phyloP scores from a whole-genome alignment of 768 basidiomycete genomes.

The Tylopilus sp. region DNA sequence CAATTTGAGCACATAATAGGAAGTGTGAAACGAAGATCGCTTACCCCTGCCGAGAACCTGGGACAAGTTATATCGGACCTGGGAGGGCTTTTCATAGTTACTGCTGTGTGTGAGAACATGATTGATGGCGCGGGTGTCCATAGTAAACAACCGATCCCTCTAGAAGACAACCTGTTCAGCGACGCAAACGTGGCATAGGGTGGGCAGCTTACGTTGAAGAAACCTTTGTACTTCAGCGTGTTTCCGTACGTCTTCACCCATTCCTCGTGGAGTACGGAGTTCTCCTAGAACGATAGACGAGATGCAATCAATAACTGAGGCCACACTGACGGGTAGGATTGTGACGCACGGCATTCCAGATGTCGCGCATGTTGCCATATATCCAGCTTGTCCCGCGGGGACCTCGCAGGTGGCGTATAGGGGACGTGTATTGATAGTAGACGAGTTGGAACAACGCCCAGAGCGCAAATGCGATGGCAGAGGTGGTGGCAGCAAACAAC shows the following conservation, averaged over 20 bases:
- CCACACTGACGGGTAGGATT: neutral
- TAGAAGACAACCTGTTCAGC: constrained; percentile 8
- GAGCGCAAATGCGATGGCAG: neutral
- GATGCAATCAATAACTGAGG: neutral
- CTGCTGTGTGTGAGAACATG: constrained; percentile 54
- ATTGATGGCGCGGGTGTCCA: constrained; percentile 58
- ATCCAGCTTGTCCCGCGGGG: constrained; percentile 33
- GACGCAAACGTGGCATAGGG: too few species aligned
- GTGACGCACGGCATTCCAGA: constrained; percentile 39
- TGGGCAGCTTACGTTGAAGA: constrained; percentile 2
- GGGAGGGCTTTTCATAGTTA: constrained; percentile 47
- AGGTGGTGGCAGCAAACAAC: neutral
- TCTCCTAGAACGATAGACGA: constrained; percentile 1
- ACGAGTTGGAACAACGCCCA: constrained; percentile 14
- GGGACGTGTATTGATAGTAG: constrained; percentile 39
- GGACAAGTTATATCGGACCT: neutral
- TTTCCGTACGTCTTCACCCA: constrained; percentile 15
- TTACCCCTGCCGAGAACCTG: constrained; percentile 3
- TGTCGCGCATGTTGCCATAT: constrained; percentile 45
- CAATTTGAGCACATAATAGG: neutral
- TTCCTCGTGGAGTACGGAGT: constrained; percentile 7
- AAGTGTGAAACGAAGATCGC: too few species aligned
- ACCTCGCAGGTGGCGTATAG: constrained; percentile 12
- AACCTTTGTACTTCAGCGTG: constrained; percentile 10
- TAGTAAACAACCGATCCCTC: constrained; percentile 46